Evolutionary conservation across 352 stramenopile species (phyloP).

Genomic region (Thalassiosira delicatula): DNA sequence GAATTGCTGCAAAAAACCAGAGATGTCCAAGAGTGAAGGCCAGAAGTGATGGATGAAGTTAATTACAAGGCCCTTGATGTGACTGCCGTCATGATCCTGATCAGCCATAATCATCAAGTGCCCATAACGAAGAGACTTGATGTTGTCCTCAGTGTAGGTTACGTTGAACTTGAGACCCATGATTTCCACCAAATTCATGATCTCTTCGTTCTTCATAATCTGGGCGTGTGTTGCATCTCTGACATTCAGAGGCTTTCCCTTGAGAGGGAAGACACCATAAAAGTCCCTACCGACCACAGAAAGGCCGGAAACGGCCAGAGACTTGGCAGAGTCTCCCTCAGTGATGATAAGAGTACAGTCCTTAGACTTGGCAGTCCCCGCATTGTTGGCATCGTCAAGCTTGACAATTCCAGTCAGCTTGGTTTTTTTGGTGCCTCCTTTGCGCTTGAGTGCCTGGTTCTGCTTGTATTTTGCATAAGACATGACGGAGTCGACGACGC

Average conservation of each 20-base stretch:
- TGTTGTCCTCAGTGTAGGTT: constrained; percentile 89
- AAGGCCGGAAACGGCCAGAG: constrained; percentile 97
- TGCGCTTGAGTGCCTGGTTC: constrained; percentile 91
- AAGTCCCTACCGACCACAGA: constrained; percentile 96
- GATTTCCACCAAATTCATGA: constrained; percentile 90
- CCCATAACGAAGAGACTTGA: constrained; percentile 97
- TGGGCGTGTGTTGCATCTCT: constrained; percentile 96
- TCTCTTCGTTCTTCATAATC: constrained; percentile 98
- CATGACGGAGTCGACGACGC: constrained; percentile 94
- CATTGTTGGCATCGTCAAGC: constrained; percentile 98
- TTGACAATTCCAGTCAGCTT: constrained; percentile 95
- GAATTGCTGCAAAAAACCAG: constrained; percentile 97
- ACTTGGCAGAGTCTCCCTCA: constrained; percentile 99
- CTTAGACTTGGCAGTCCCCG: constrained; percentile 88
- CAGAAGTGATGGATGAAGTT: constrained; percentile 99
- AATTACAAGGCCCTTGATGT: constrained; percentile 99
- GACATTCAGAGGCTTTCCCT: constrained; percentile 99
- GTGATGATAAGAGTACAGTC: constrained; percentile 98
- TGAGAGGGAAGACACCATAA: constrained; percentile 98
- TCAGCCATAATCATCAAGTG: constrained; percentile 99
- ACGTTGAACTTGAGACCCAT: constrained; percentile 96
- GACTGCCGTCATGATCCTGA: constrained; percentile 95
- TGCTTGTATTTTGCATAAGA: constrained; percentile 93
- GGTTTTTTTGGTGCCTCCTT: constrained; percentile 84
- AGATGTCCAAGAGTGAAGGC: constrained; percentile 93